phyloP scores from a whole-genome alignment of 106 monocot genomes.

The Dioscorea zingiberensis region DNA sequence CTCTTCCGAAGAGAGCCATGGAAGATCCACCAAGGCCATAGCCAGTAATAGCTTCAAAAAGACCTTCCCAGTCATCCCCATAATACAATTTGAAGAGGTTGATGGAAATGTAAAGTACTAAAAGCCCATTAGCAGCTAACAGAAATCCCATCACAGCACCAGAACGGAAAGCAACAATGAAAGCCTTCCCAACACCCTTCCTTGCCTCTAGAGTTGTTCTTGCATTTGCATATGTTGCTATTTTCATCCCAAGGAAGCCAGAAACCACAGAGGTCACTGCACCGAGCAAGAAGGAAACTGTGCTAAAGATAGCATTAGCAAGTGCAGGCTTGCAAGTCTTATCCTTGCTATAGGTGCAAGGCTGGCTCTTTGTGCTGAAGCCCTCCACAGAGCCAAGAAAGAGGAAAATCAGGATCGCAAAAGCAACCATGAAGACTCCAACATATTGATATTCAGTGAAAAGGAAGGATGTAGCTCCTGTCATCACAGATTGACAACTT shows the following conservation, averaged over 20 bases:
- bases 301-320: constrained; percentile 58
- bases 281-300: constrained; percentile 52
- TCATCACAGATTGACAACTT: not conserved
- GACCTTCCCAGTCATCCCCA: constrained; percentile 69
- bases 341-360: constrained; percentile 53
- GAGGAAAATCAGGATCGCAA: constrained; percentile 30
- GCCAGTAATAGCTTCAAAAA: constrained; percentile 66
- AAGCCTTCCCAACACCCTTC: constrained; percentile 64
- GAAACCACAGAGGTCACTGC: constrained; percentile 52
- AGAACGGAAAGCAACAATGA: constrained; percentile 55
- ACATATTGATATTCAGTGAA: constrained; percentile 35
- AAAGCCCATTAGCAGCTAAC: constrained; percentile 52
- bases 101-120: constrained; percentile 57
- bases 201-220: constrained; percentile 62
- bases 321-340: constrained; percentile 55
- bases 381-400: constrained; percentile 39
- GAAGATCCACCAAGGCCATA: constrained; percentile 71
- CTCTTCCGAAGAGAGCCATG: constrained; percentile 69
- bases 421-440: constrained; percentile 29
- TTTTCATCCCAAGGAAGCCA: constrained; percentile 67
- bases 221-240: constrained; percentile 64
- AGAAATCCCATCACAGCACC: constrained; percentile 64
- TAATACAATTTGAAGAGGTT: constrained; percentile 55
- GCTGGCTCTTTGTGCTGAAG: constrained; percentile 45
- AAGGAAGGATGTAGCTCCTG: constrained; percentile 39